Evolutionary conservation across 495 filamentous ascomycete species (phyloP), one percentile per base, ranked within the genome.

Genomic region (Margaritispora aquatica): DNA sequence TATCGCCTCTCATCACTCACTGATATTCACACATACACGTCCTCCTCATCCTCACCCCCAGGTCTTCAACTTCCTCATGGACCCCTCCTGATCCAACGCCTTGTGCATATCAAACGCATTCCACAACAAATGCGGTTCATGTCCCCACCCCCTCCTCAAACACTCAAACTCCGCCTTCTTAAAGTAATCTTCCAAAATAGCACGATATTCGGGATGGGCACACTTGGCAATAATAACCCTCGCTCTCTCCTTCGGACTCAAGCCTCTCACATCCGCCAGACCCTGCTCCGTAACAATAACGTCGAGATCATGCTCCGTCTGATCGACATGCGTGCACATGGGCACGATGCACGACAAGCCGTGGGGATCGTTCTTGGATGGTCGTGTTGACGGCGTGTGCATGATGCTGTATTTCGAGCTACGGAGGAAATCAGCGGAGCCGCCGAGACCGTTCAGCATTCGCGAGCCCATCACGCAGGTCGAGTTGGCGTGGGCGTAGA

Each of bases 401-500:
- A 96, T 96, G 77, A 96, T 95, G 69, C 79, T 84, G 79, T 93
- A 92, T 73, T 95, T 96, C 61, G 88, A 72, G 66, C 73, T 85
- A 49, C 91, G 84, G 55, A 96, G 77, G 83, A 96, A 96, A 70
- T 96, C 91, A 46, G 91, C 90, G 0, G 86, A 90, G 0, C 91
- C 91, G 38, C 91, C 91, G 24, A 96, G 85, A 1, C 91, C 91
- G 77, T 96, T 95, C 48, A 95, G 80, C 91, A 96, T 96, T 55
- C 91, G 85, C 63, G 81, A 86, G 64, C 91, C 91, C 85, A 94
- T 92, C 26, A 96, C 90, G 72, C 88, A 91, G 50, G 91, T 95
- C 66, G 80, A 85, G 85, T 96, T 96, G 56, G 91, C 91, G 73
- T 96, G 91, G 15, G 91, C 91, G 75, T 95, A 96, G 71, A 95